Base-by-base conservation (phyloP, 371 early-diverging fungal species). In the Mucor circinelloides region DNA sequence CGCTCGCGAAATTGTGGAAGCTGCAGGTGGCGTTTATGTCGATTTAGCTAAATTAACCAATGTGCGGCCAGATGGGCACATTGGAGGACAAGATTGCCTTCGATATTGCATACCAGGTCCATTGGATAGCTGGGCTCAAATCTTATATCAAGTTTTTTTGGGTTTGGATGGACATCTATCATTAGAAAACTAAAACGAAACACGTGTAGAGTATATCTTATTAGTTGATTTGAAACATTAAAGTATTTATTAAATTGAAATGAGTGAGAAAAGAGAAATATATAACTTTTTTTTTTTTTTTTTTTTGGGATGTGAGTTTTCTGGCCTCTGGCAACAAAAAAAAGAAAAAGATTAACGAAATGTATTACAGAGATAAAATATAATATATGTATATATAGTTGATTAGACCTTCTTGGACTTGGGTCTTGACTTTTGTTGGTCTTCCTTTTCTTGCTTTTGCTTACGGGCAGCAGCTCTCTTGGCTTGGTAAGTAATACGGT, bases 401-500 rank as follows among this genome's bases (percentile, higher is more conserved):
- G 38, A 21, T 72, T 81, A 81, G 60, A 81, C 73, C 70, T 81
- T 81, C 76, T 81, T 81, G 63, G 78, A 72, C 64, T 77, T 80
- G 32, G 66, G 64, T 63, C 60, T 67, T 32, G 48, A 58, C 30
- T 74, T 66, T 44, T 70, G 50, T 54, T 54, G 46, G 4, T 55
- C 56, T 30, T 31, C 61, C 46, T 62, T 57, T 25, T 50, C 50
- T 50, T 60, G 71, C 59, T 63, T 68, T 15, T 63, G 64, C 17
- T 64, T 62, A 38, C 68, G 62, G 38, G 69, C 68, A 59, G 76
- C 77, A 64, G 71, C 78, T 68, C 74, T 77, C 78, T 87, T 75
- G 71, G 87, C 87, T 68, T 85, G 86, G 77, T 95, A 95, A 46
- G 95, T 94, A 69, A 92, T 83, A 76, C 89, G 85, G 73, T 92